These are phyloP conservation scores for Globisporangium nagaii DNA, from an alignment of 352 stramenopile species.

Conservation along the genomic window DNA sequence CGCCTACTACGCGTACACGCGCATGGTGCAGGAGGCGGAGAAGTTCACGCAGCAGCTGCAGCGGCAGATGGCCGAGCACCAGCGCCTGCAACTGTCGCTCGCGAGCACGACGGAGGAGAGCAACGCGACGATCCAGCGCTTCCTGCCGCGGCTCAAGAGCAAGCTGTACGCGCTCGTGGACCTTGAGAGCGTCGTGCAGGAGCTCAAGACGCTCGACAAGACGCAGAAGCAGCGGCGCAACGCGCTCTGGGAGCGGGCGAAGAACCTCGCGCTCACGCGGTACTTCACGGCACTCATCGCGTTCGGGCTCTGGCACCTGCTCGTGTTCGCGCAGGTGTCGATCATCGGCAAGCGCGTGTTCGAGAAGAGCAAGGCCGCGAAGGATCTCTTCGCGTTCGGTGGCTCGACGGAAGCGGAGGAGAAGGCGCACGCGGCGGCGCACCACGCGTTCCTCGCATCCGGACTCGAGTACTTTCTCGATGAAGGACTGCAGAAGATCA, in stretches of 20 bases:
- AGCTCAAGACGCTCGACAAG: conserved; percentile 73
- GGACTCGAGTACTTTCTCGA: conserved; percentile 78
- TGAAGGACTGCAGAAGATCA: conserved; percentile 55
- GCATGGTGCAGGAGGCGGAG: conserved; percentile 62
- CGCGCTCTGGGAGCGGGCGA: conserved; percentile 68
- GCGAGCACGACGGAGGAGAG: conserved; percentile 72
- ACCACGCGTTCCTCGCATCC: conserved; percentile 67
- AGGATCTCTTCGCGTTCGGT: conserved; percentile 13
- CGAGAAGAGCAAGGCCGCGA: conserved; percentile 35
- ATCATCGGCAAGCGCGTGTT: conserved; percentile 78
- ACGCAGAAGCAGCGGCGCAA: conserved; percentile 52
- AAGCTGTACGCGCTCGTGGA: conserved; percentile 57
- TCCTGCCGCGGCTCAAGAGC: conserved; percentile 60
- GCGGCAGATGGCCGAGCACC: conserved; percentile 66
- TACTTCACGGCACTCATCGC: conserved; percentile 70
- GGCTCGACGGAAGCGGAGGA: conserved; percentile 19
- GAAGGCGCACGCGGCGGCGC: conserved; percentile 35
- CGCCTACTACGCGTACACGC: conserved; percentile 62
- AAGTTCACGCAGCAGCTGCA: conserved; percentile 66
- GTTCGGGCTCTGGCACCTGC: conserved; percentile 74
- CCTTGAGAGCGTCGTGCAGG: conserved; percentile 61
- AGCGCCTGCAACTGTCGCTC: conserved; percentile 67
- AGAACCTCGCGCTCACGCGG: conserved; percentile 61
- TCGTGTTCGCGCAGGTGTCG: conserved; percentile 73
- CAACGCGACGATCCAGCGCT: conserved; percentile 65